Base-by-base conservation (phyloP, 805 yeast genomes). In the Candida andamanensis region DNA sequence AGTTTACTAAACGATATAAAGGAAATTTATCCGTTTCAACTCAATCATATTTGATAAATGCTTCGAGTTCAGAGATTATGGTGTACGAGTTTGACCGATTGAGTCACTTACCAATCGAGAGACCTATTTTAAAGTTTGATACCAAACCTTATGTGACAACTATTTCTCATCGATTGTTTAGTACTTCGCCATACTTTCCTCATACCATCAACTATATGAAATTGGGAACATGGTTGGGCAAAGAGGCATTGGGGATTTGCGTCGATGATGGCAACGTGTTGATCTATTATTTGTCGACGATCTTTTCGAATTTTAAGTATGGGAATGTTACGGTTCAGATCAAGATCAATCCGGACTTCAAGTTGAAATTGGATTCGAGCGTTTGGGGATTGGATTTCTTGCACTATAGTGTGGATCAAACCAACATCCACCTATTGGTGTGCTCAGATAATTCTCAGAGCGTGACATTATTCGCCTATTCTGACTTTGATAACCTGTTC, bases 311-410 rank as follows among this genome's bases (percentile, higher is more conserved):
- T 14, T 6, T 25, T n/a, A 10, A 25, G 5, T 6, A 13, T 12
- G 33, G 19, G 8, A 35, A 30, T 23, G 13, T 42, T 40, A 52
- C 41, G 36, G 45, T 24, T 40, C 54, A 49, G 6, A 32, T 49
- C 8, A 42, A 42, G 18, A 34, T 56, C 2, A 37, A 43, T 5
- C 49, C 63, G 2, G 58, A 49, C 14, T 39, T 30, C 16, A 46
- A 43, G 16, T 33, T 70, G 3, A 56, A 52, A 19, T 42, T 69
- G 28, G 56, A 56, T 5, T 53, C 69, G 2, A 74, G 82, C 1
- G 74, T 69, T 2, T 80, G 87, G 87, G 84, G 85, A 0, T 43
- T 76, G 13, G 83, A 76, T 44, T 52, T 70, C 23, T 41, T 52
- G n/a, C 28, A 45, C 2, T 46, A 46, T 17, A 49, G 41, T 15